Percentiles rank a stretch among this genome's conserved stretches.
phyloP scores from a whole-genome alignment of 2,329 filamentous ascomycete species.

The Fusarium sp. region DNA sequence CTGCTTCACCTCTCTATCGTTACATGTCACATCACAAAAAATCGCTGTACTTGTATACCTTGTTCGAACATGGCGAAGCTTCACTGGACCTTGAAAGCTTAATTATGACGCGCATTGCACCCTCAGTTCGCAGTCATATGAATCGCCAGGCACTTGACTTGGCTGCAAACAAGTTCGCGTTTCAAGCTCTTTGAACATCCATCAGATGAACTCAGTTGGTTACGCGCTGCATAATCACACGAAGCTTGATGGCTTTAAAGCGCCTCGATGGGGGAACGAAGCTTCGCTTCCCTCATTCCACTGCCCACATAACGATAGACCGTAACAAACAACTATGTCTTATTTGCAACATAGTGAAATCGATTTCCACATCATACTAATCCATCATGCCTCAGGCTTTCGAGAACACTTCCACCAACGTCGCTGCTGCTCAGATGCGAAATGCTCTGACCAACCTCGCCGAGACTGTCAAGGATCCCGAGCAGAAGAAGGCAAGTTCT shows the following conservation, averaged over 20 bases:
- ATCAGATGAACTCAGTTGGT: neutral
- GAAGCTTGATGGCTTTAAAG: neutral
- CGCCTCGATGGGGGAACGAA: neutral
- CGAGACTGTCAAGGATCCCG: conserved; percentile 87
- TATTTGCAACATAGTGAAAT: neutral
- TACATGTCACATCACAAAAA: neutral
- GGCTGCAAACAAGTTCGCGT: neutral
- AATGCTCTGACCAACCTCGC: conserved; percentile 94
- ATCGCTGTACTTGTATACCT: neutral
- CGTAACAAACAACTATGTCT: neutral
- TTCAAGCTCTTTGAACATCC: neutral
- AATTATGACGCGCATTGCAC: neutral
- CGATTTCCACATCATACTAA: conserved; percentile 43
- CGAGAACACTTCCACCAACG: conserved; percentile 98
- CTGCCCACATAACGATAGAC: neutral
- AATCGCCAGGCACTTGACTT: neutral
- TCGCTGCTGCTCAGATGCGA: conserved; percentile 98
- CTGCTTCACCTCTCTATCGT: neutral
- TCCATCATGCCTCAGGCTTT: conserved; percentile 76
- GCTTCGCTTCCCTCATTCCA: neutral
- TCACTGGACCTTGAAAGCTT: neutral
- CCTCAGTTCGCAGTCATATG: conserved; percentile 4
- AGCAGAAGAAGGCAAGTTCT: conserved; percentile 80
- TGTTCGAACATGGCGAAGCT: conserved; percentile 15
- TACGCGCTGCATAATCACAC: conserved; percentile 8